Conservation (phyloP, 1,284 basidiomycete species). For the Malassezia sp. region DNA sequence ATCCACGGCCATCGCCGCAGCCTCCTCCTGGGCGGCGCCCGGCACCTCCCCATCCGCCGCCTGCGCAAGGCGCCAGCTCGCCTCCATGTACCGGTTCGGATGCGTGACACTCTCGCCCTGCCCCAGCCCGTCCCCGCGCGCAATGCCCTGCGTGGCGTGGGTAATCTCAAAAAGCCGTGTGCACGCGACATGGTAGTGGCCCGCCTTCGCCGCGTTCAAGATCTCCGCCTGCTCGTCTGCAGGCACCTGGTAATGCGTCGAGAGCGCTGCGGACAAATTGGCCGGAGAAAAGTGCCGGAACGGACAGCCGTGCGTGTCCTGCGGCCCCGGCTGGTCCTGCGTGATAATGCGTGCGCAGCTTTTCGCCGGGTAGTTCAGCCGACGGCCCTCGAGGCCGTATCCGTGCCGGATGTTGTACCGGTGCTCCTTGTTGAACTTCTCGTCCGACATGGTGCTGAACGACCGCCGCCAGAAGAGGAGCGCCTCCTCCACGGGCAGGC, state of each 20-base stretch:
- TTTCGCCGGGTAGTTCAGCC: constrained; percentile 86
- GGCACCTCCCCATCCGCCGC: constrained; percentile 1
- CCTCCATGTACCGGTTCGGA: constrained; percentile 67
- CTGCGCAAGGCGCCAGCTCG: constrained; percentile 48
- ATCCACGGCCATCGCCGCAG: neutral
- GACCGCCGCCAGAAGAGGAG: constrained; percentile 83
- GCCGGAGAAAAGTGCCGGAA: constrained; percentile 80
- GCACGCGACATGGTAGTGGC: constrained; percentile 90
- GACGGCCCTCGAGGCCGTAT: constrained; percentile 85
- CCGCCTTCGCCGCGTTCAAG: constrained; percentile 64
- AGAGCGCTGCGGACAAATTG: constrained; percentile 68
- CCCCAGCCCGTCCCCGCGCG: constrained; percentile 79
- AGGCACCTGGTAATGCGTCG: constrained; percentile 60
- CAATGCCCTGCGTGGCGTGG: constrained; percentile 60
- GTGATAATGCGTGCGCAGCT: constrained; percentile 86
- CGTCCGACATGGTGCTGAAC: constrained; percentile 64
- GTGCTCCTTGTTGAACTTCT: constrained; percentile 97
- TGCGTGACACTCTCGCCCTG: constrained; percentile 81
- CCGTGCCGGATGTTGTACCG: constrained; percentile 94
- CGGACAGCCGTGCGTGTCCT: constrained; percentile 80
- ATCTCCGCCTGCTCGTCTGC: constrained; percentile 77
- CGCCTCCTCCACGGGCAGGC: constrained; percentile 88
- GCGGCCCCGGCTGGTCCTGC: constrained; percentile 60
- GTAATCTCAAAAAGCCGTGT: constrained; percentile 93
- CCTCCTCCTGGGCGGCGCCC: neutral